A percentile compares a stretch with the other conserved stretches of the same genome.
Conservation (phyloP, 768 basidiomycete species). For the Leucocoprinus leucothites region DNA sequence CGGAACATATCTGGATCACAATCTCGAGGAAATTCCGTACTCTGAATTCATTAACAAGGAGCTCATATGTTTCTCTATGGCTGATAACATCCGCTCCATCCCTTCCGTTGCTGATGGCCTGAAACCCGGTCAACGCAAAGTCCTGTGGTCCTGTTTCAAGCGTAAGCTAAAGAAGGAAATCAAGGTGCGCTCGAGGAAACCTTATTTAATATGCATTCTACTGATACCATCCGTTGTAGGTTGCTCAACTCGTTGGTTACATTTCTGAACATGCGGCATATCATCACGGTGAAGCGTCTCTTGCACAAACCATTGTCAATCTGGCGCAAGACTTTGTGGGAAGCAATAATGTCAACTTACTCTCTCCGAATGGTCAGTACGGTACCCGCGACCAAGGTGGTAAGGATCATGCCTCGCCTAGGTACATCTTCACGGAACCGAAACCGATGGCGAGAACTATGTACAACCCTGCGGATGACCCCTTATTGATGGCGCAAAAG, state of each 20-base stretch:
- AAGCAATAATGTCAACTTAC: conserved; percentile 89
- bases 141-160: conserved; percentile 95
- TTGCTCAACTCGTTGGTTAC: conserved; percentile 94
- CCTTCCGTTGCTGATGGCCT: conserved; percentile 92
- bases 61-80: conserved; percentile 98
- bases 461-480: conserved; percentile 83
- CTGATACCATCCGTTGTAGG: conserved; percentile 36
- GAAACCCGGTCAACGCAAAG: conserved; percentile 97
- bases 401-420: conserved; percentile 93
- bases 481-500: conserved; percentile 75
- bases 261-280: conserved; percentile 92
- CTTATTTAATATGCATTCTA: neutral
- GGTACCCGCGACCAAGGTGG: conserved; percentile 93
- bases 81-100: conserved; percentile 97
- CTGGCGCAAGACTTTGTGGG: conserved; percentile 94
- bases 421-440: conserved; percentile 92
- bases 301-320: conserved; percentile 88
- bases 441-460: conserved; percentile 70
- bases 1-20: conserved; percentile 91
- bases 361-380: conserved; percentile 90
- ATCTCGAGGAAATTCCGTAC: conserved; percentile 79
- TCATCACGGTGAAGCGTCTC: conserved; percentile 91
- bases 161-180: conserved; percentile 89
- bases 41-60: conserved; percentile 98
- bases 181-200: conserved; percentile 50